Evolutionary conservation across 164 flowering plant species (phyloP).

Genomic region (Chimonanthus praecox): DNA sequence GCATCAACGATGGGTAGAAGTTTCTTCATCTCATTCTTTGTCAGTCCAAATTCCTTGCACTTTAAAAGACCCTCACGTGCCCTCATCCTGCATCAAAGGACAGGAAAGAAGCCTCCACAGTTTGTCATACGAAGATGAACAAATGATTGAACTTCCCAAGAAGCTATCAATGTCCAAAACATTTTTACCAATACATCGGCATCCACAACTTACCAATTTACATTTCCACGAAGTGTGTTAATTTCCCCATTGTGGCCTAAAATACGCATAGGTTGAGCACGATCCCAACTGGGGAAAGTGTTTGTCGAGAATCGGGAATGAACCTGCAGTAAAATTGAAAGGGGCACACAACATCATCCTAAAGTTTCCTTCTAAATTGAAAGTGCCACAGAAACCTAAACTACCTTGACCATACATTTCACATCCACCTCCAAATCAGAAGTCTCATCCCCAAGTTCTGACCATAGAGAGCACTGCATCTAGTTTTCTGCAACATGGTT

Average conservation of each 20-base stretch:
- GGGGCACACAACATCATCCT: conserved; percentile 14
- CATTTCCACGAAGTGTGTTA: conserved; percentile 95
- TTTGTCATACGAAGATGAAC: background rate
- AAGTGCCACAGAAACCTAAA: conserved; percentile 11
- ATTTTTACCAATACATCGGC: background rate
- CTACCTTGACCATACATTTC: conserved; percentile 39
- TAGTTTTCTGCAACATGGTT: conserved; percentile 82
- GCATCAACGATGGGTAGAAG: conserved; percentile 97
- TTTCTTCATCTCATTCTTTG: conserved; percentile 82
- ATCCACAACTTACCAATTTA: conserved; percentile 65
- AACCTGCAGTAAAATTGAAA: conserved; percentile 43
- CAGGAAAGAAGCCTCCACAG: background rate
- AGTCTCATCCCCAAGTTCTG: conserved; percentile 42
- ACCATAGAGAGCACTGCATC: conserved; percentile 57
- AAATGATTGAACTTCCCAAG: background rate
- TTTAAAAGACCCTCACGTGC: conserved; percentile 97
- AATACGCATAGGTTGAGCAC: conserved; percentile 99
- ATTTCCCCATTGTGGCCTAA: conserved; percentile 99
- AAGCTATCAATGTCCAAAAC: no score
- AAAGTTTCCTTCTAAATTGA: background rate
- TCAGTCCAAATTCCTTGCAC: conserved; percentile 84
- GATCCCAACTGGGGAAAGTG: conserved; percentile 99
- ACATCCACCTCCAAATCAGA: conserved; percentile 36
- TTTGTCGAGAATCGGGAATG: conserved; percentile 98
- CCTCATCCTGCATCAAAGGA: conserved; percentile 61